Evolutionary conservation across 495 filamentous ascomycete genomes (phyloP).

Genomic region (Daldinia caldariorum): DNA sequence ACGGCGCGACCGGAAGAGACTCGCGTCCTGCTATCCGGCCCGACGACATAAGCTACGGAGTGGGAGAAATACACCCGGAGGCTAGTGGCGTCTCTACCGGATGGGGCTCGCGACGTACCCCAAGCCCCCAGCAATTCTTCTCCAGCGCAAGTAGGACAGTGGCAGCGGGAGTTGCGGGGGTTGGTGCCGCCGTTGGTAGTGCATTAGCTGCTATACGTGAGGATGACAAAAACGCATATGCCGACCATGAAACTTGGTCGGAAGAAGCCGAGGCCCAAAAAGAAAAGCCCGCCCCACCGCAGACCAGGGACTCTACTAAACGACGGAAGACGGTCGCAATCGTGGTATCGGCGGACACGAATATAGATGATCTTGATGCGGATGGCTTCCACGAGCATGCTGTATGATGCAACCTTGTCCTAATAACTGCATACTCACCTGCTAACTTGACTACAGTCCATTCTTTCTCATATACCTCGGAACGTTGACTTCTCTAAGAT

Average conservation of each 20-base stretch:
- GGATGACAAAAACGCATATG: conserved; percentile 80
- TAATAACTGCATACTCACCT: background rate
- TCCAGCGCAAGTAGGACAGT: conserved; percentile 81
- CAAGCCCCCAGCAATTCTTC: conserved; percentile 88
- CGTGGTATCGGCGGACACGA: conserved; percentile 80
- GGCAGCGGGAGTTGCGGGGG: conserved; percentile 81
- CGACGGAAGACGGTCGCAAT: conserved; percentile 82
- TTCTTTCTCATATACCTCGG: conserved; percentile 85
- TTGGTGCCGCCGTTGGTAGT: conserved; percentile 79
- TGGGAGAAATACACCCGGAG: conserved; percentile 50
- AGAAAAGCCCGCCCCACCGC: conserved; percentile 47
- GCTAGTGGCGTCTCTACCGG: conserved; percentile 54
- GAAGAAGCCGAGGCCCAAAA: conserved; percentile 72
- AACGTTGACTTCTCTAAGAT: conserved; percentile 72
- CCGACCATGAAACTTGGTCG: conserved; percentile 85
- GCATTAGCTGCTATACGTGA: conserved; percentile 87
- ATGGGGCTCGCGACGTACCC: conserved; percentile 81
- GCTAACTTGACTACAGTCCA: conserved; percentile 67
- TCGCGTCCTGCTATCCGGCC: conserved; percentile 48
- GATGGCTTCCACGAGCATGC: conserved; percentile 77
- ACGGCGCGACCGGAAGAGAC: conserved; percentile 57
- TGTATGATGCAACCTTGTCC: conserved; percentile 61
- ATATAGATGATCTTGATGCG: conserved; percentile 66
- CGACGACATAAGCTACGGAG: conserved; percentile 50
- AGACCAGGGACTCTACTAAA: conserved; percentile 49